Evolutionary conservation across 176 grass and related monocot species (phyloP).

Genomic region (Canna indica): DNA sequence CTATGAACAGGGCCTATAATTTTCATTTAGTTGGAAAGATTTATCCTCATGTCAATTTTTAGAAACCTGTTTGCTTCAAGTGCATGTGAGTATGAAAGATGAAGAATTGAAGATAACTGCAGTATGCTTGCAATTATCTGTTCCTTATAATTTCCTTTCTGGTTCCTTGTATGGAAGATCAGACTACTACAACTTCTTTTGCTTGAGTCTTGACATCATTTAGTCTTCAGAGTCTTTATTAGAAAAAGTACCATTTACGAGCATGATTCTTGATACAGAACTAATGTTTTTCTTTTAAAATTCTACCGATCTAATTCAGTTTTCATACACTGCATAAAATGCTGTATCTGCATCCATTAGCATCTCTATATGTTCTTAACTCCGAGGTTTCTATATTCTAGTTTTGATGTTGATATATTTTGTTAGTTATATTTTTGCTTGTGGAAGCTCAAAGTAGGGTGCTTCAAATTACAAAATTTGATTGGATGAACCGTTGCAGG

Average conservation of each 20-base stretch:
- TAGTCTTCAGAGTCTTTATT: not conserved
- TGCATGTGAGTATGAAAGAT: not conserved
- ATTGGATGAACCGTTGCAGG: constrained; percentile 21
- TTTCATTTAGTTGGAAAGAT: not conserved
- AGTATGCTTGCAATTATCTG: not conserved
- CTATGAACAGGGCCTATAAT: not conserved
- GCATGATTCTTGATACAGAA: too few species aligned
- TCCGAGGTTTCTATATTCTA: not conserved
- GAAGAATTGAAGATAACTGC: too few species aligned
- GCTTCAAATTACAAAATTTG: not conserved
- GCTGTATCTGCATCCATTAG: not conserved
- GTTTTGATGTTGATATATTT: not conserved
- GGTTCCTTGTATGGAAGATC: too few species aligned
- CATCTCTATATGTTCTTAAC: not conserved
- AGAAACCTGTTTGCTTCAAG: not conserved
- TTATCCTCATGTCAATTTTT: not conserved
- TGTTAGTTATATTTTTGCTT: not conserved
- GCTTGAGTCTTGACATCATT: not conserved
- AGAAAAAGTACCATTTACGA: not conserved
- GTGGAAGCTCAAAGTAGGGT: not conserved
- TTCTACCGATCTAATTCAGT: too few species aligned
- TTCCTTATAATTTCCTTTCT: not conserved
- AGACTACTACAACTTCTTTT: not conserved
- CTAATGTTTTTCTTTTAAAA: too few species aligned
- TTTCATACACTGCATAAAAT: too few species aligned